A percentile compares a stretch with the other conserved stretches of the same genome.
Conservation (phyloP, 176 grass and related monocot species). For the Oryza brachyantha region DNA sequence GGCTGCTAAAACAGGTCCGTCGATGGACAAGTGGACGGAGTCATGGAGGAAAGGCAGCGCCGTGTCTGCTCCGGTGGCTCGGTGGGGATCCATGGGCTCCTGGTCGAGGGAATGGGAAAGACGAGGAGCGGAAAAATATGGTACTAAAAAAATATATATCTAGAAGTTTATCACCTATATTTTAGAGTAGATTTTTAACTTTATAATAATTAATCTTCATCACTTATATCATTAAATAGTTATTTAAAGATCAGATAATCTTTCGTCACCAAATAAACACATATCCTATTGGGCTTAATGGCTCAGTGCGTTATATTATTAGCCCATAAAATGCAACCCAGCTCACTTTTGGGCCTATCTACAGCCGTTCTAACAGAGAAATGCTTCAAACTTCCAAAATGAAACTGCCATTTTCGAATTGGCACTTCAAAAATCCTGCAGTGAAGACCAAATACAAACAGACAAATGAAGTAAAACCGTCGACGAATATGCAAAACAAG, state of each 20-base stretch:
- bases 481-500: neutral
- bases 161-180: no score
- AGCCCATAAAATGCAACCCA: neutral
- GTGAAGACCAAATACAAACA: neutral
- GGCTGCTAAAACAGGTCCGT: no score
- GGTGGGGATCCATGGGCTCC: neutral
- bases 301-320: neutral
- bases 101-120: no score
- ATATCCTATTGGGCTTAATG: neutral
- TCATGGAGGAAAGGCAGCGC: neutral
- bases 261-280: no score
- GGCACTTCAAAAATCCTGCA: neutral
- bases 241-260: no score
- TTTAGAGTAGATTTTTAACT: no score
- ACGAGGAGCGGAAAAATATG: no score
- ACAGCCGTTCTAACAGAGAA: neutral
- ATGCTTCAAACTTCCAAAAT: neutral
- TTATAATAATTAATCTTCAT: no score
- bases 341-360: neutral
- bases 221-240: no score
- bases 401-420: neutral
- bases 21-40: neutral
- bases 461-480: neutral
- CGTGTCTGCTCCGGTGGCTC: neutral
- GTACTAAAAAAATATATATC: no score